Base-by-base conservation (phyloP, 495 filamentous ascomycete species). In the Podospora pseudoanserina region DNA sequence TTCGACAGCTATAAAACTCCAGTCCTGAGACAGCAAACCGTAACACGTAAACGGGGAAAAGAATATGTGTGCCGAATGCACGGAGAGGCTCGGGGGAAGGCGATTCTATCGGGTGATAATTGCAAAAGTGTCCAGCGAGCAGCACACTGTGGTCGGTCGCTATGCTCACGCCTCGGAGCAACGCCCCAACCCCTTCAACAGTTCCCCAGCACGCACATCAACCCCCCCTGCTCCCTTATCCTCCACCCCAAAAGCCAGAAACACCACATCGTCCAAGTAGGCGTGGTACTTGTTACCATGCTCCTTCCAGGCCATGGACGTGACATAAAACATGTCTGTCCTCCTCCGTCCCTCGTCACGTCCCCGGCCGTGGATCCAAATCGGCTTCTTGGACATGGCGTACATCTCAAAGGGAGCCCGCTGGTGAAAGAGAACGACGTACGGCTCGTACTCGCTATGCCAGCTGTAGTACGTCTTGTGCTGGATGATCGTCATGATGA, bases 391-490 rank as follows among this genome's bases (percentile, higher is more conserved):
- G 4, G 85, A 86, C 13, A 87, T 73, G 9, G 75, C 83, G 69
- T 83, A 75, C 3, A 87, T 56, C 32, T 80, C 79, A 62, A 84
- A 87, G 5, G 85, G 85, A 1, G 79, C 70, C 1, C 68, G 69
- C 54, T 78, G 79, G 15, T 72, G 71, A 66, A 85, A 85, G 5
- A 84, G 75, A 71, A 86, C 76, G 28, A 81, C 79, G 65, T 86
- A 86, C 0, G 84, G 85, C 74, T 87, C 84, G 68, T 86, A 86
- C 44, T 81, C 78, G 54, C 77, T 71, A 70, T 82, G 84, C 32
- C 74, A 83, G 26, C 66, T 39, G 68, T 80, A 79, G 66, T 75
- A 82, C 20, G 59, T 78, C 78, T 86, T 86, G 69, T 83, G 80
- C 34, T 87, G 85, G 64, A 85, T 79, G 60, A 87, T 79, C 7